These are phyloP conservation scores for Agrocybe chaxingu DNA, from an alignment of 768 basidiomycete genomes.

Conservation along the genomic window DNA sequence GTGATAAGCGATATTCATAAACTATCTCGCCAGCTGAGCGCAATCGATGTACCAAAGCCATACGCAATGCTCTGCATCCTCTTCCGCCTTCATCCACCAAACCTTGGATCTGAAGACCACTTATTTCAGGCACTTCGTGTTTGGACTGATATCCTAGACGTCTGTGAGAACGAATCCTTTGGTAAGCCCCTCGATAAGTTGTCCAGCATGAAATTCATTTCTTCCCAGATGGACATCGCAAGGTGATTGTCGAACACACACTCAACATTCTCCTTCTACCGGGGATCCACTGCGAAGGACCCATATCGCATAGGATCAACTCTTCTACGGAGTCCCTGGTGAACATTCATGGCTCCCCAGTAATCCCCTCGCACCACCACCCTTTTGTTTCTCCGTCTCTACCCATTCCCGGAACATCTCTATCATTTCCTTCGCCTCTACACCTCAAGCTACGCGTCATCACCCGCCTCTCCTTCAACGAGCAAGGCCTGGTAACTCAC, in stretches of 20 bases:
- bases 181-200: constrained; percentile 36
- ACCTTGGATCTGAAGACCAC: constrained; percentile 27
- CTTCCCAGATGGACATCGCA: constrained; percentile 63
- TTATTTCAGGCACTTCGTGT: constrained; percentile 65
- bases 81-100: constrained; percentile 42
- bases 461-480: constrained; percentile 75
- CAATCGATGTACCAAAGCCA: constrained; percentile 68
- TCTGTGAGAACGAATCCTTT: constrained; percentile 78
- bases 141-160: constrained; percentile 74
- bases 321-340: constrained; percentile 38
- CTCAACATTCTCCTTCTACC: constrained; percentile 76
- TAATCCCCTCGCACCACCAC: constrained; percentile 24
- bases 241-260: constrained; percentile 76
- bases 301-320: constrained; percentile 24
- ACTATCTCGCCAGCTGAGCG: constrained; percentile 56
- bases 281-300: constrained; percentile 55
- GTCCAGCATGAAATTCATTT: background rate
- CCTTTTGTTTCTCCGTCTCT: constrained; percentile 45
- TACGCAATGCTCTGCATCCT: constrained; percentile 55
- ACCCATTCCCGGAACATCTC: constrained; percentile 53
- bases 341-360: constrained; percentile 25
- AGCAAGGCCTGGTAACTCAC: constrained; percentile 74
- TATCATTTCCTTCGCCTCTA: constrained; percentile 64
- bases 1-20: constrained; percentile 70
- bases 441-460: constrained; percentile 71